Evolutionary conservation across 768 basidiomycete species (phyloP).

Genomic region (Dioszegia crocea): DNA sequence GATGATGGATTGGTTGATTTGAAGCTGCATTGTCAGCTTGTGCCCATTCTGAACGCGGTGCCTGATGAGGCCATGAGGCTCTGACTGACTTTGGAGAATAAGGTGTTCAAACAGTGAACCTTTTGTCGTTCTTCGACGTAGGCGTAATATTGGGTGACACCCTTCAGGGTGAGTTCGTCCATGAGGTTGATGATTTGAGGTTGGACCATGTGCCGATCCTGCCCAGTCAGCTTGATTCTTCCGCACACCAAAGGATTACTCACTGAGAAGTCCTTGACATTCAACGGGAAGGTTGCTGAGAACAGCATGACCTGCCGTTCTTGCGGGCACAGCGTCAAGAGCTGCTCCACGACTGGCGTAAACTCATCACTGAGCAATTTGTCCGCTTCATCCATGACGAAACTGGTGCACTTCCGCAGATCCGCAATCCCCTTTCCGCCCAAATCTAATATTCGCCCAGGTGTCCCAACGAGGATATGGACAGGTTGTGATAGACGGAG

Average conservation of each 20-base stretch:
- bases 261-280: slow-evolving; percentile 99
- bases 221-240: slow-evolving; percentile 13
- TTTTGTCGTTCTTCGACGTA: slow-evolving; percentile 99
- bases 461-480: slow-evolving; percentile 95
- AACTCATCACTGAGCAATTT: slow-evolving; percentile 97
- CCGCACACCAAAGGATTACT: slow-evolving; percentile 13
- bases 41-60: neutral
- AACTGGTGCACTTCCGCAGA: slow-evolving; percentile 87
- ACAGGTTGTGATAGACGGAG: slow-evolving; percentile 82
- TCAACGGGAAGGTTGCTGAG: slow-evolving; percentile 97
- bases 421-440: slow-evolving; percentile 90
- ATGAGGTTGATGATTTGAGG: slow-evolving; percentile 99
- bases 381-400: slow-evolving; percentile 99
- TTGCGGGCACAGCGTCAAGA: slow-evolving; percentile 75
- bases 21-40: slow-evolving; percentile 59
- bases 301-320: slow-evolving; percentile 97
- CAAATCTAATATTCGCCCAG: slow-evolving; percentile 90
- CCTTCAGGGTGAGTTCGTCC: slow-evolving; percentile 97
- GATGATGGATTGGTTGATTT: slow-evolving; percentile 99
- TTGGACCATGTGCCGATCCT: slow-evolving; percentile 69
- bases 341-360: slow-evolving; percentile 94
- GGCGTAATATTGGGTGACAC: slow-evolving; percentile 99
- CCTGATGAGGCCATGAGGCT: too few species aligned
- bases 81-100: slow-evolving; percentile 83
- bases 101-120: slow-evolving; percentile 98